A percentile compares a stretch with the other conserved stretches of the same genome.
phyloP scores from a whole-genome alignment of 2,329 filamentous ascomycete species.

The Alternaria sp. region DNA sequence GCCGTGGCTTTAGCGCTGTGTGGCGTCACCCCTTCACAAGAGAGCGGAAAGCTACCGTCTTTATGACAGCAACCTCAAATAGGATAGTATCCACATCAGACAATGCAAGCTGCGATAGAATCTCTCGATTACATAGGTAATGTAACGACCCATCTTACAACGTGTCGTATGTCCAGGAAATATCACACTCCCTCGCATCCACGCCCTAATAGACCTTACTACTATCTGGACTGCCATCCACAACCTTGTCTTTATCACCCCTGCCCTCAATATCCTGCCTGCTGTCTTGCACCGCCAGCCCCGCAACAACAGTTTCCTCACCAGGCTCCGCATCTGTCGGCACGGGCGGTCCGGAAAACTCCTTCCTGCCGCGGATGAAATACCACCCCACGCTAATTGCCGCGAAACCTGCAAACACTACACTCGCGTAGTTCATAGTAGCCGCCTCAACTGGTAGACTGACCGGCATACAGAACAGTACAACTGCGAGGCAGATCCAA shows the following conservation, averaged over 20 bases:
- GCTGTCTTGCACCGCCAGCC: constrained; percentile 42
- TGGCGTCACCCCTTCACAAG: background rate
- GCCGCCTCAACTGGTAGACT: constrained; percentile 52
- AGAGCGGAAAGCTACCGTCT: background rate
- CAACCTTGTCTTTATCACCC: constrained; percentile 31
- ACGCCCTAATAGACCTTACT: constrained; percentile 1
- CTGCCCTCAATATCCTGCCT: constrained; percentile 37
- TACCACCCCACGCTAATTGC: constrained; percentile 51
- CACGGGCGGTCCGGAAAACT: constrained; percentile 51
- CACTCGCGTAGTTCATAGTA: constrained; percentile 56
- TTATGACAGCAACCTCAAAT: background rate
- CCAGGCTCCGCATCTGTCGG: constrained; percentile 47
- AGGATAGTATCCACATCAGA: background rate
- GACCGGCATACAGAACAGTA: constrained; percentile 78
- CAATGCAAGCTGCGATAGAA: background rate
- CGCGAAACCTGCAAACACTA: constrained; percentile 53
- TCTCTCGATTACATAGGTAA: background rate
- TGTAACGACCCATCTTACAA: background rate
- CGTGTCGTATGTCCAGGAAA: background rate
- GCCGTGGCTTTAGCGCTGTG: constrained; percentile 20
- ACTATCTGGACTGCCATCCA: constrained; percentile 5
- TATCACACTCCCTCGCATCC: background rate
- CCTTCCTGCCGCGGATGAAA: constrained; percentile 48
- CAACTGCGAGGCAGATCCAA: constrained; percentile 75
- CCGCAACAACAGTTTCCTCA: constrained; percentile 45